phyloP scores from a whole-genome alignment of 148 eudicot genomes.

The Rhododendron molle region DNA sequence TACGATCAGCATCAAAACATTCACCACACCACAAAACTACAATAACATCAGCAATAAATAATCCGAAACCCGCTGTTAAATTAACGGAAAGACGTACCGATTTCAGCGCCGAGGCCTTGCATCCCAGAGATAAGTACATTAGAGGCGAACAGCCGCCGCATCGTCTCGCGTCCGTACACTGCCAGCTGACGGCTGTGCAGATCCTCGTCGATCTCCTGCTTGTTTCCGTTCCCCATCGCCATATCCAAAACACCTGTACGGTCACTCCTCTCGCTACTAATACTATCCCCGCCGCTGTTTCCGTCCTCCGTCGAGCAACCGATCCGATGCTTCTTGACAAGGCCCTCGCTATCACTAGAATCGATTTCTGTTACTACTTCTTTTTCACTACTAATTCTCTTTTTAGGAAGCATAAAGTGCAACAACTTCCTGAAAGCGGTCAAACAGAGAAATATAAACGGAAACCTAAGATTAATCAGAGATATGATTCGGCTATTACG shows the following conservation, averaged over 20 bases:
- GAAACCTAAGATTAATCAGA: slow-evolving; percentile 13
- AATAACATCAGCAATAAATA: not conserved
- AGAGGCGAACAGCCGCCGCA: slow-evolving; percentile 68
- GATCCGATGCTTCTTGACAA: slow-evolving; percentile 39
- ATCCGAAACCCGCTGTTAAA: not conserved
- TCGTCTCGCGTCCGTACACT: slow-evolving; percentile 81
- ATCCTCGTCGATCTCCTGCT: slow-evolving; percentile 75
- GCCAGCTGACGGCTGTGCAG: slow-evolving; percentile 93
- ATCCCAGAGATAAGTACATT: slow-evolving; percentile 75
- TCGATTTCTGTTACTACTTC: slow-evolving; percentile 33
- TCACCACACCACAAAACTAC: not conserved
- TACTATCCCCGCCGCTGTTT: not conserved
- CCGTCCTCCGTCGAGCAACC: slow-evolving; percentile 11
- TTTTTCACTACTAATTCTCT: slow-evolving; percentile 49
- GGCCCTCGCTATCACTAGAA: slow-evolving; percentile 13
- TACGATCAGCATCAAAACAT: too few relatives aligned
- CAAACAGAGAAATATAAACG: slow-evolving; percentile 19
- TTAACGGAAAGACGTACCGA: slow-evolving; percentile 36
- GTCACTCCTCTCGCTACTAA: slow-evolving; percentile 2
- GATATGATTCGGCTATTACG: slow-evolving; percentile 2
- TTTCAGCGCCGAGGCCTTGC: slow-evolving; percentile 89
- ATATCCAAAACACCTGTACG: slow-evolving; percentile 22
- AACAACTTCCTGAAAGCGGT: slow-evolving; percentile 44
- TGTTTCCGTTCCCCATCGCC: slow-evolving; percentile 33
- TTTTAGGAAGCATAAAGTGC: slow-evolving; percentile 81